Percentiles rank a stretch among this genome's conserved stretches.
These are phyloP conservation scores for Sextonia rubra DNA, from an alignment of 164 flowering plant species.

Conservation along the genomic window DNA sequence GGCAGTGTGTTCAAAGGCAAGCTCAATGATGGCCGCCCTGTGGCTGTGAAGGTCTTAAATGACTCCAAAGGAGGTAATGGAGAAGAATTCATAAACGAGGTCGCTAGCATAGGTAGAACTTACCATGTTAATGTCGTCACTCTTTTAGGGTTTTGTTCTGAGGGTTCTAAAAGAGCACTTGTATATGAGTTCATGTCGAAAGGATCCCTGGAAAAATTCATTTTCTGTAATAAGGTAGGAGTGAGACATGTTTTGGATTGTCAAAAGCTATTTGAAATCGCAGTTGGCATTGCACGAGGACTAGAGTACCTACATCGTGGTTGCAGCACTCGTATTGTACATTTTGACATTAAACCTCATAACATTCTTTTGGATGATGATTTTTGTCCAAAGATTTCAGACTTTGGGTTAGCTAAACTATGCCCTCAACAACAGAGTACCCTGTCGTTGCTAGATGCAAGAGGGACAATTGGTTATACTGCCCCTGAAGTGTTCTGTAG, in stretches of 20 bases:
- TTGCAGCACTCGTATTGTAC: conserved; percentile 6
- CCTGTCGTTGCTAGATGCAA: neutral
- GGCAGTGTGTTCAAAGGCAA: conserved; percentile 44
- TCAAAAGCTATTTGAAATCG: conserved; percentile 1
- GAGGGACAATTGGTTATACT: conserved; percentile 10
- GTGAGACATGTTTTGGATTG: neutral
- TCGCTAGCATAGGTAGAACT: conserved; percentile 10
- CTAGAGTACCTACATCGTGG: conserved; percentile 12
- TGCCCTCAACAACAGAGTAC: conserved; percentile 2
- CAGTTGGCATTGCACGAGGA: neutral
- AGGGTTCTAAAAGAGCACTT: conserved; percentile 9
- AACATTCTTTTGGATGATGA: conserved; percentile 10
- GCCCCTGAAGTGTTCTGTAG: conserved; percentile 9
- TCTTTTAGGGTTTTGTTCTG: conserved; percentile 9
- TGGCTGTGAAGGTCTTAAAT: conserved; percentile 40
- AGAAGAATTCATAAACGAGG: conserved; percentile 15
- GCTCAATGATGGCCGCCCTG: conserved; percentile 26
- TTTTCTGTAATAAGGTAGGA: neutral
- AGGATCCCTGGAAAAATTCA: conserved; percentile 10
- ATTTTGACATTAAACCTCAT: conserved; percentile 12
- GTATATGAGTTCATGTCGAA: conserved; percentile 13
- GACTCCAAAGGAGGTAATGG: conserved; percentile 12
- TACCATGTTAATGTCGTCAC: conserved; percentile 9
- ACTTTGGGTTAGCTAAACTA: conserved; percentile 10
- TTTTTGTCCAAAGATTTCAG: conserved; percentile 9